Base-by-base conservation (phyloP, 2,329 filamentous ascomycete species). In the Aspergillus texensis region DNA sequence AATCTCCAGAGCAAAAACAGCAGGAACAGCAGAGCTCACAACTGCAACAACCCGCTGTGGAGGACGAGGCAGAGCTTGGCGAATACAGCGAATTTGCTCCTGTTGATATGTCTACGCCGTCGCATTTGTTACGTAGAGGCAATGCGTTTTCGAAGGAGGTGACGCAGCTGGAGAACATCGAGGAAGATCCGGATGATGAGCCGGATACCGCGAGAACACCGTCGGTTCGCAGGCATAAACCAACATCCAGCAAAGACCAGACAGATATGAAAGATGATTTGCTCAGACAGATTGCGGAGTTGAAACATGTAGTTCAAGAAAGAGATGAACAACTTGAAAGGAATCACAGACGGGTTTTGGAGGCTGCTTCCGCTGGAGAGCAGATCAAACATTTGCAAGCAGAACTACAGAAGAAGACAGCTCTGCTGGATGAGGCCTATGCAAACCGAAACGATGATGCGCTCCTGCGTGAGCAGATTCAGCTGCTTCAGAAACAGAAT, bases 21-120 rank as follows among this genome's bases (percentile, higher is more conserved):
- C 55, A 70, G 41, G 34, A 36, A 36, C 34, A 36, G 34, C 34
- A 70, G 4, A 65, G 61, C 11, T 68, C 70, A 11, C 65, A 66
- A 24, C 64, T 70, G 28, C 69, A 68, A 39, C 74, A 75, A 56
- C 65, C 72, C 5, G 68, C 60, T 5, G 71, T 73, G 6, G 74
- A 76, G 43, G 72, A 76, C 43, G 72, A 76, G 52, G 68, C 65
- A 2, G 74, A 75, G 8, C 67, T 77, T 8, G 74, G 69, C 11
- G 79, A 79, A 55, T 75, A 78, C 58, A 80, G 78, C 53, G 78
- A 80, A 68, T 79, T 80, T 48, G 78, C 78, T 11, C 78, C 79
- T 3, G 69, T 79, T 11, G 79, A 80, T 60, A 80, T 80, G 75
- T 81, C 79, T 1, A 81, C 79, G 0, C 79, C 79, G 6, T 79